Percentiles rank a stretch among this genome's conserved stretches.
Evolutionary conservation across 2,329 filamentous ascomycete species (phyloP).

Genomic region (Verticillium albo-atrum): DNA sequence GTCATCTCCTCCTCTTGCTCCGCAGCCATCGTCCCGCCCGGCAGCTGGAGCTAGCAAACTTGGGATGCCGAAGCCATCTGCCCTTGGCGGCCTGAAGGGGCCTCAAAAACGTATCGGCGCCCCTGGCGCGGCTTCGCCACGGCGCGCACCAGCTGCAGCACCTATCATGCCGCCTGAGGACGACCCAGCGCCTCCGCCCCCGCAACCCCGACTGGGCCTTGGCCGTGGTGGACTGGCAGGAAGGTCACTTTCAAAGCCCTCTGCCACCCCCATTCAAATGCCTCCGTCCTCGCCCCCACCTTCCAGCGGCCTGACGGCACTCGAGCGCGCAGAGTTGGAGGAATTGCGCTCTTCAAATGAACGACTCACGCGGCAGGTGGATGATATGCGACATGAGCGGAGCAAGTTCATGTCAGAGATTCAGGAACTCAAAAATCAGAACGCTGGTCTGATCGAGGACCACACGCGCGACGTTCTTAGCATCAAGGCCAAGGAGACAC

Average conservation of each 20-base stretch:
- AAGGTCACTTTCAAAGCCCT: slow-evolving; percentile 77
- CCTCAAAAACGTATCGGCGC: slow-evolving; percentile 52
- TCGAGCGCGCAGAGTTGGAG: slow-evolving; percentile 90
- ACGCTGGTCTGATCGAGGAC: slow-evolving; percentile 93
- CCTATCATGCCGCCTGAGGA: slow-evolving; percentile 43
- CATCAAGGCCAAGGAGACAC: slow-evolving; percentile 98
- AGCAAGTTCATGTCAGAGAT: slow-evolving; percentile 80
- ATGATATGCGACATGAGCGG: slow-evolving; percentile 79
- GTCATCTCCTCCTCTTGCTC: slow-evolving; percentile 42
- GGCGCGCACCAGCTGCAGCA: slow-evolving; percentile 35
- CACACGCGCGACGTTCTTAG: slow-evolving; percentile 92
- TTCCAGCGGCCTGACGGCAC: slow-evolving; percentile 62
- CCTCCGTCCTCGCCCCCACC: slow-evolving; percentile 53
- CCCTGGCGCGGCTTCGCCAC: slow-evolving; percentile 46
- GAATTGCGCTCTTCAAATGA: slow-evolving; percentile 84
- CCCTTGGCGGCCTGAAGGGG: slow-evolving; percentile 54
- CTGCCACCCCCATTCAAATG: slow-evolving; percentile 42
- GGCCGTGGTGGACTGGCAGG: slow-evolving; percentile 81
- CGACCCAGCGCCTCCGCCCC: slow-evolving; percentile 44
- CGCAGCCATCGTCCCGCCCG: slow-evolving; percentile 53
- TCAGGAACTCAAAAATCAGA: slow-evolving; percentile 92
- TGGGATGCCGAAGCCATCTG: slow-evolving; percentile 48
- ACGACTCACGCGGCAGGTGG: slow-evolving; percentile 65
- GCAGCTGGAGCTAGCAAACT: slow-evolving; percentile 37
- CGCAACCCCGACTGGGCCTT: slow-evolving; percentile 61